A percentile compares a stretch with the other conserved stretches of the same genome.
Evolutionary conservation across 495 filamentous ascomycete genomes (phyloP).

Genomic region (Penicillium steckii): DNA sequence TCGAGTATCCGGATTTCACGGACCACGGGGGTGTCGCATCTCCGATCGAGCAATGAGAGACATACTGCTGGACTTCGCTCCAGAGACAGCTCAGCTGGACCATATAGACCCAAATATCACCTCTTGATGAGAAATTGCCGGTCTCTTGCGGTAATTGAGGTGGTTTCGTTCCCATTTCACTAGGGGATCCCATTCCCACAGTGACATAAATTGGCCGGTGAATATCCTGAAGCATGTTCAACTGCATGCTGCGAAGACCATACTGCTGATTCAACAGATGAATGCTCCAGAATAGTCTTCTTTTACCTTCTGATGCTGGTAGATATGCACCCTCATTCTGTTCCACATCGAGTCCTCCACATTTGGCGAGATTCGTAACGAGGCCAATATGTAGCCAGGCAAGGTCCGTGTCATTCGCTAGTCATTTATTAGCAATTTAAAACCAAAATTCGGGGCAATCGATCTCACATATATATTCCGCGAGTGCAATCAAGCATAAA

Average conservation of each 20-base stretch:
- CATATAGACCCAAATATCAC: conserved; percentile 40
- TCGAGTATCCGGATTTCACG: conserved; percentile 40
- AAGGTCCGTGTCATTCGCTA: conserved; percentile 25
- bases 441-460: neutral
- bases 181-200: conserved; percentile 9
- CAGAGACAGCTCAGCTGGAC: conserved; percentile 40
- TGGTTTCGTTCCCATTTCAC: conserved; percentile 17
- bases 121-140: conserved; percentile 26
- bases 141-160: conserved; percentile 29
- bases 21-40: conserved; percentile 41
- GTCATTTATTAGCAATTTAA: neutral
- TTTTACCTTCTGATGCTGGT: conserved; percentile 29
- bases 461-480: conserved; percentile 36
- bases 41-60: conserved; percentile 37
- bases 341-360: conserved; percentile 37
- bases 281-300: conserved; percentile 44
- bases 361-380: conserved; percentile 30
- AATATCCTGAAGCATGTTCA: conserved; percentile 33
- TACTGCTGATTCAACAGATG: conserved; percentile 41
- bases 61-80: conserved; percentile 39
- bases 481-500: conserved; percentile 39
- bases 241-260: conserved; percentile 33
- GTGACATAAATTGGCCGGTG: conserved; percentile 28
- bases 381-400: conserved; percentile 23
- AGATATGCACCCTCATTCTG: conserved; percentile 24